Evolutionary conservation across 2,329 filamentous ascomycete species (phyloP).

Genomic region (Chaetothyriales sp.): DNA sequence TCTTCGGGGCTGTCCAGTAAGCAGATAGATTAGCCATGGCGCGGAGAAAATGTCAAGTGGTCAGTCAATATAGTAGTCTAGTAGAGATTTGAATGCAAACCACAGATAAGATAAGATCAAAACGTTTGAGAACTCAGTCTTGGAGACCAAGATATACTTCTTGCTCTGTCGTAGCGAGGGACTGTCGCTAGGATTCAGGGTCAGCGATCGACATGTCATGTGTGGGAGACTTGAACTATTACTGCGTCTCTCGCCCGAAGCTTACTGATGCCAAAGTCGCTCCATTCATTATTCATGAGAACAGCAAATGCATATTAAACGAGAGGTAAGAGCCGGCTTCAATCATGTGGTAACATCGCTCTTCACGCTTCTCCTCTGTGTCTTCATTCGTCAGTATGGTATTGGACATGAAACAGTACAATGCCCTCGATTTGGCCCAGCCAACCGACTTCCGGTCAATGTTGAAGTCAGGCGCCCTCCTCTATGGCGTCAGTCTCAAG

Average conservation of each 20-base stretch:
- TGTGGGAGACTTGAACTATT: not conserved
- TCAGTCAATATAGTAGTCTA: not conserved
- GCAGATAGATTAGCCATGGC: not conserved
- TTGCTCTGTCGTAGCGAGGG: not conserved
- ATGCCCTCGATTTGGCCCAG: not conserved
- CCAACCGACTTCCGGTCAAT: not conserved
- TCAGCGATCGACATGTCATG: not conserved
- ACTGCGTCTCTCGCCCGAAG: not conserved
- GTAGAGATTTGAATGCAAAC: not conserved
- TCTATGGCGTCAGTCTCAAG: not conserved
- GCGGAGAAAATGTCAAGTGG: not conserved
- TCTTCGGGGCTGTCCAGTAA: not conserved
- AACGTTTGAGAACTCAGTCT: not conserved
- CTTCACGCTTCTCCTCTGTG: not conserved
- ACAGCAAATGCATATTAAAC: not conserved
- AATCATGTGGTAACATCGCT: not conserved
- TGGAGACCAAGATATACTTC: not conserved
- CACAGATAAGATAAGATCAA: not conserved
- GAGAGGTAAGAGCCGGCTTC: not conserved
- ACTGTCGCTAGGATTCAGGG: not conserved
- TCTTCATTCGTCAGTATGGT: not conserved
- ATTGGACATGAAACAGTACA: not conserved
- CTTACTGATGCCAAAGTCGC: not conserved
- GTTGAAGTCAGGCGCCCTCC: not conserved
- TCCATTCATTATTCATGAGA: not conserved